These are phyloP conservation scores for Penicillium sp. DNA, from an alignment of 2,329 filamentous ascomycete genomes.

Conservation along the genomic window DNA sequence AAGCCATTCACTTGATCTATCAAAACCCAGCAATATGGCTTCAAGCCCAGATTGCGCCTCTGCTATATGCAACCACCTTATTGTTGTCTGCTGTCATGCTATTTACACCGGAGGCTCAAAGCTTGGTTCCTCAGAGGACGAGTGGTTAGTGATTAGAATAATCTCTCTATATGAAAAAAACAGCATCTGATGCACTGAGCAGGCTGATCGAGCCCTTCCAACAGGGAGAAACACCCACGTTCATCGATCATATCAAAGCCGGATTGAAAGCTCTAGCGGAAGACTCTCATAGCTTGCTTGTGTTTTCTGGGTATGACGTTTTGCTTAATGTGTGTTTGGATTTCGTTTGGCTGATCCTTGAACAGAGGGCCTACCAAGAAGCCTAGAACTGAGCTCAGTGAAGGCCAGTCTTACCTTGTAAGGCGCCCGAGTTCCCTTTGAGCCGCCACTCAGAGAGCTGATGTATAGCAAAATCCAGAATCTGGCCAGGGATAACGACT, in stretches of 20 bases:
- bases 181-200: not conserved
- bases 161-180: not conserved
- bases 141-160: slow-evolving; percentile 49
- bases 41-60: not conserved
- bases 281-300: slow-evolving; percentile 52
- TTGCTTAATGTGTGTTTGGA: not conserved
- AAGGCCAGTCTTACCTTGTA: slow-evolving; percentile 63
- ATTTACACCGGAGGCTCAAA: slow-evolving; percentile 65
- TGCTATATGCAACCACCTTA: slow-evolving; percentile 50
- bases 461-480: slow-evolving; percentile 23
- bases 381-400: slow-evolving; percentile 52
- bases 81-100: slow-evolving; percentile 81
- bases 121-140: slow-evolving; percentile 53
- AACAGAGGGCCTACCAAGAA: slow-evolving; percentile 61
- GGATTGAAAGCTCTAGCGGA: slow-evolving; percentile 56
- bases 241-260: slow-evolving; percentile 69
- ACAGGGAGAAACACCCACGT: slow-evolving; percentile 72
- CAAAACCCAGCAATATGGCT: not conserved
- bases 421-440: not conserved
- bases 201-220: slow-evolving; percentile 77
- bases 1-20: not conserved
- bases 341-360: slow-evolving; percentile 18
- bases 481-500: slow-evolving; percentile 30
- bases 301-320: slow-evolving; percentile 67
- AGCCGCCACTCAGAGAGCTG: not conserved